Base-by-base conservation (phyloP, 805 yeast genomes). In the Saccharomycopsis vini region DNA sequence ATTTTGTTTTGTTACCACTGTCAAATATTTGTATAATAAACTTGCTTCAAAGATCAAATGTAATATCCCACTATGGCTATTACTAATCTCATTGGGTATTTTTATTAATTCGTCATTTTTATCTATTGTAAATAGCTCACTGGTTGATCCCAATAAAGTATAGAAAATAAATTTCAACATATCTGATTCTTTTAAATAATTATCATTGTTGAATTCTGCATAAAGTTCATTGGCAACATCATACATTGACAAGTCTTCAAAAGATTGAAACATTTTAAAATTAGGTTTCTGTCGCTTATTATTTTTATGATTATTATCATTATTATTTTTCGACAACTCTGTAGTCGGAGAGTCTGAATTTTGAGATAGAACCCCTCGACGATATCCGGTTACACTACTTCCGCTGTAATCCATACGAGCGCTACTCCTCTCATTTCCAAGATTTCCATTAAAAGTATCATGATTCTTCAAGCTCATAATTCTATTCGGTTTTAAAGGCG, bases 41-140 rank as follows among this genome's bases (percentile, higher is more conserved):
- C 85, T 90, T 1, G 87, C 81, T 58, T 88, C 96, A 33, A 81
- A 63, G 1, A 83, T 61, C 22, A 68, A 58, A 44, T 71, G 75
- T 26, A 85, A 58, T 22, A 77, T 53, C 0, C 78, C 77, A 36
- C 79, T 68, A 20, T 73, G 64, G 4, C 87, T 73, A 47, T 71
- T 72, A 21, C 78, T 73, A 13, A 81, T 59, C 35, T 67, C 65
- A 1, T 59, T 49, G 1, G 92, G 89, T 3, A 83, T 55, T 4
- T 50, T 54, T 5, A 64, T 59, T 19, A 51, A 45, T 1, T 50
- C 49, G 16, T 61, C 62, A 5, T 56, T 54, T 15, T 59, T 58
- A 24, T 36, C 41, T 44, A 77, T 67, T 1, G 75, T 68, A 39
- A 81, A 68, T 45, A 78, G 49, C 26, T 69, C 71, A 2, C 86